phyloP scores from a whole-genome alignment of 495 filamentous ascomycete species.

The Talaromyces trachyspermus region DNA sequence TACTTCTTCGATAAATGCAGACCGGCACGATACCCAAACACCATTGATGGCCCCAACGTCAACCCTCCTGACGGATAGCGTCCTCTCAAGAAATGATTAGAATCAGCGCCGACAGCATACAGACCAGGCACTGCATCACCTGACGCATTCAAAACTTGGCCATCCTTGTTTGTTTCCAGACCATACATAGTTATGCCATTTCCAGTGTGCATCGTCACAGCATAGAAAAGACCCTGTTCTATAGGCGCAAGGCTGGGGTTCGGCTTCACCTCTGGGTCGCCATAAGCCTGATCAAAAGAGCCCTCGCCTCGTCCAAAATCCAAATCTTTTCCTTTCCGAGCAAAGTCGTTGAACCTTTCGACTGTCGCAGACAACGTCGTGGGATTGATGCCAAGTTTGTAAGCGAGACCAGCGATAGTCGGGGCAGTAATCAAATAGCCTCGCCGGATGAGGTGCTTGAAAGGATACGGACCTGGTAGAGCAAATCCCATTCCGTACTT shows the following conservation, averaged over 20 bases:
- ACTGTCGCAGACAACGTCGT: background rate
- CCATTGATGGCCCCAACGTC: background rate
- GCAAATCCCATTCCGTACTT: background rate
- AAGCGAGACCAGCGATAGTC: background rate
- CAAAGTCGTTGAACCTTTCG: background rate
- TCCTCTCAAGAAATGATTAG: background rate
- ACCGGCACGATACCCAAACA: background rate
- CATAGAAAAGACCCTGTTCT: background rate
- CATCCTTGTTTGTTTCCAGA: background rate
- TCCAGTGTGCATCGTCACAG: background rate
- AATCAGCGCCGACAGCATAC: background rate
- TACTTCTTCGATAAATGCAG: background rate
- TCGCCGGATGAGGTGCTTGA: background rate
- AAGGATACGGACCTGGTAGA: background rate
- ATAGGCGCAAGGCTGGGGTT: background rate
- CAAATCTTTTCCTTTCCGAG: background rate
- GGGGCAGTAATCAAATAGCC: background rate
- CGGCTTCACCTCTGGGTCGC: background rate
- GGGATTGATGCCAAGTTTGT: background rate
- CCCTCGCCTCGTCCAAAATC: slow-evolving; percentile 5
- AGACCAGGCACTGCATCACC: background rate
- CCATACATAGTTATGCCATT: background rate
- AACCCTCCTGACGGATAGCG: background rate
- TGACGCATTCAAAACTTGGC: background rate
- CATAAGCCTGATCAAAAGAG: slow-evolving; percentile 1